Conservation (phyloP, 441 rosid genomes). For the Flueggea neowawraea region DNA sequence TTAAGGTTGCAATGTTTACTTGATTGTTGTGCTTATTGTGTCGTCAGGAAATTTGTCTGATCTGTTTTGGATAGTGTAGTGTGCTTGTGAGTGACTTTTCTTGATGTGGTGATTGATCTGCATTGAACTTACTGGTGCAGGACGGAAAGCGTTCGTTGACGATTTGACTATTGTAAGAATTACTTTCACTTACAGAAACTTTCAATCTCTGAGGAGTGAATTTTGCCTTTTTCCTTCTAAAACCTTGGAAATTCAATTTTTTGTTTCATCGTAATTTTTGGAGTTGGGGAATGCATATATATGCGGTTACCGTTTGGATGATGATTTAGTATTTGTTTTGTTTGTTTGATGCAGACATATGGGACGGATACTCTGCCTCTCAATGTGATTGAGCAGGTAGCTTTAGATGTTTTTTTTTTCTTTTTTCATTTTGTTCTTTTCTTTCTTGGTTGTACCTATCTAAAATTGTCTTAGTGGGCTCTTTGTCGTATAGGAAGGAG, state of each 20-base stretch:
- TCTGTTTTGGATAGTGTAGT: background rate
- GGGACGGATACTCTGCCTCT: conserved; percentile 43
- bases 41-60: too few species aligned
- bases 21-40: too few species aligned
- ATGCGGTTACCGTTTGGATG: too few species aligned
- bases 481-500: conserved; percentile 52
- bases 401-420: conserved; percentile 12
- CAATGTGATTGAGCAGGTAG: conserved; percentile 62
- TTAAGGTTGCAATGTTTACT: too few species aligned
- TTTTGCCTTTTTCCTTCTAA: background rate
- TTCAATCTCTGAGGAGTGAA: conserved; percentile 7
- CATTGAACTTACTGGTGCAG: conserved; percentile 27
- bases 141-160: conserved; percentile 55
- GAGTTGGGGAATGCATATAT: background rate
- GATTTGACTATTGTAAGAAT: conserved; percentile 57
- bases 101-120: conserved; percentile 20
- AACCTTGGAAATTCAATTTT: too few species aligned
- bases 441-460: conserved; percentile 4
- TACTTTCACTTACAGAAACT: conserved; percentile 5
- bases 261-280: too few species aligned
- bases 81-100: background rate
- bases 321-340: conserved; percentile 4
- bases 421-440: conserved; percentile 3
- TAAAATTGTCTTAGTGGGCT: background rate
- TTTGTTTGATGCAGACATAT: conserved; percentile 56